Evolutionary conservation across 306 rosid species (phyloP).

Genomic region (Oxytropis ochrocephala): DNA sequence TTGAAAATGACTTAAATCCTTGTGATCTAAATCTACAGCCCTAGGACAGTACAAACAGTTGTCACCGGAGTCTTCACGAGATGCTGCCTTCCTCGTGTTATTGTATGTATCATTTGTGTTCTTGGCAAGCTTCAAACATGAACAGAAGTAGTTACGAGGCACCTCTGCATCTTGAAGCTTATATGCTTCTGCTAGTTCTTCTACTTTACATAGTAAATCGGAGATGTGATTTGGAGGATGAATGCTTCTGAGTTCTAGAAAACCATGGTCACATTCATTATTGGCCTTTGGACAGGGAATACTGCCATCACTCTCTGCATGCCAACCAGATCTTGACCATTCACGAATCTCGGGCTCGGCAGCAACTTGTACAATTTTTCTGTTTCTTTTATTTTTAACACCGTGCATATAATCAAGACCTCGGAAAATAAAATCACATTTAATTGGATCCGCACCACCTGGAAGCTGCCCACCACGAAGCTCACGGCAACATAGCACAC

Average conservation of each 20-base stretch:
- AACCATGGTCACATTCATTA: slow-evolving; percentile 31
- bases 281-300: slow-evolving; percentile 43
- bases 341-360: not conserved
- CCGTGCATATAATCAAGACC: slow-evolving; percentile 51
- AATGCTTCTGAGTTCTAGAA: slow-evolving; percentile 37
- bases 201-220: too few relatives aligned
- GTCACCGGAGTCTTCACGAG: too few relatives aligned
- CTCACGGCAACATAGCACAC: slow-evolving; percentile 69
- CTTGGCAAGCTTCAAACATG: too few relatives aligned
- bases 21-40: too few relatives aligned
- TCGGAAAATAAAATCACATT: slow-evolving; percentile 16
- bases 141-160: too few relatives aligned
- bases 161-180: too few relatives aligned
- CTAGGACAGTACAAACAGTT: too few relatives aligned
- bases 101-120: too few relatives aligned
- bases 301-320: slow-evolving; percentile 47
- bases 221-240: slow-evolving; percentile 13
- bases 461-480: slow-evolving; percentile 50
- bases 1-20: too few relatives aligned
- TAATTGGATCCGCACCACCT: slow-evolving; percentile 41
- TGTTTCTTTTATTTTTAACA: not conserved
- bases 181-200: too few relatives aligned
- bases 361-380: not conserved
- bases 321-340: slow-evolving; percentile 42
- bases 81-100: too few relatives aligned